These are phyloP conservation scores for Penicillium paradoxum DNA, from an alignment of 495 filamentous ascomycete genomes.

Conservation along the genomic window DNA sequence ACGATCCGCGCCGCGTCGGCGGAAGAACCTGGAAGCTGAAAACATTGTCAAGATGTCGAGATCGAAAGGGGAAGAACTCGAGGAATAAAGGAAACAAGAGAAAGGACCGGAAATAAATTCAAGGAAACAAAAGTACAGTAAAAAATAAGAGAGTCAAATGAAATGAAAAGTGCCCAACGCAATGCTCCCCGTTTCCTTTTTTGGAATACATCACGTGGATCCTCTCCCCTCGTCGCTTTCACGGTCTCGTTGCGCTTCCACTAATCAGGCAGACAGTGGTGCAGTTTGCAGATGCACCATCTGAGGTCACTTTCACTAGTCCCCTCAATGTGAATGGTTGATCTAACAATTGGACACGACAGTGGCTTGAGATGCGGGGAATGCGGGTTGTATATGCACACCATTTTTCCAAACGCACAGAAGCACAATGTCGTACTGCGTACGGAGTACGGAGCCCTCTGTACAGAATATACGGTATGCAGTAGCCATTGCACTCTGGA, in stretches of 20 bases:
- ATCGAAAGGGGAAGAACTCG: background rate
- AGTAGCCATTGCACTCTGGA: background rate
- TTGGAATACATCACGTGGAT: conserved; percentile 21
- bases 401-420: background rate
- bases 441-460: background rate
- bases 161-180: background rate
- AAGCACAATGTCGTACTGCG: background rate
- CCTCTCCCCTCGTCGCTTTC: background rate
- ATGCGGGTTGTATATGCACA: conserved; percentile 2
- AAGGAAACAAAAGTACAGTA: background rate
- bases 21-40: conserved; percentile 19
- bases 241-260: background rate
- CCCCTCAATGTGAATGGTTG: background rate
- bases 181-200: conserved; percentile 15
- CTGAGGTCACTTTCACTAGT: conserved; percentile 1
- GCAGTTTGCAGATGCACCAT: conserved; percentile 8
- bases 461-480: background rate
- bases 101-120: background rate
- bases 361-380: conserved; percentile 1
- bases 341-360: background rate
- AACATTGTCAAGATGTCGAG: conserved; percentile 13
- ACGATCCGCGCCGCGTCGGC: conserved; percentile 13
- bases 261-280: background rate
- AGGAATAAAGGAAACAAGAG: background rate
- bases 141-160: conserved; percentile 2